phyloP scores from a whole-genome alignment of 2,329 filamentous ascomycete species.

The Lecanosticta acicola region DNA sequence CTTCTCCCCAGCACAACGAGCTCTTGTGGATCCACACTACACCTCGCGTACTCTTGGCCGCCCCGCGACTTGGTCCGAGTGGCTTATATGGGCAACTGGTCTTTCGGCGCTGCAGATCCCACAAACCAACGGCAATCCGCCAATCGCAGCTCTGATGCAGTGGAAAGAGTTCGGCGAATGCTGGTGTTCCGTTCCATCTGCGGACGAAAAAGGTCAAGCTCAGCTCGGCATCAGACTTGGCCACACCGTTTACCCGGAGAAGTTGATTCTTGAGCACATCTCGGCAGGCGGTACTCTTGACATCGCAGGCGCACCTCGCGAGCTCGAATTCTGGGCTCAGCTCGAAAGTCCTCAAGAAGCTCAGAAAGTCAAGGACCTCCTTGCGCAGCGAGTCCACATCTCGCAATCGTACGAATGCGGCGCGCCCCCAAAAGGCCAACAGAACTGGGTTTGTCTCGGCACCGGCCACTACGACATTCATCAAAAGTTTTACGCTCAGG shows the following conservation, averaged over 20 bases:
- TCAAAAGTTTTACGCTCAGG: slow-evolving; percentile 39
- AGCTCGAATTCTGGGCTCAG: slow-evolving; percentile 44
- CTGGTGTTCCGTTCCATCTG: slow-evolving; percentile 64
- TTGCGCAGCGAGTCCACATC: slow-evolving; percentile 5
- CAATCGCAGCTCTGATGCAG: slow-evolving; percentile 50
- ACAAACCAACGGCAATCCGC: background rate
- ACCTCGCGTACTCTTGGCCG: background rate
- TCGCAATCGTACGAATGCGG: slow-evolving; percentile 10
- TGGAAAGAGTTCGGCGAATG: slow-evolving; percentile 83
- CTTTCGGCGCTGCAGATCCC: background rate
- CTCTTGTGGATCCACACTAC: background rate
- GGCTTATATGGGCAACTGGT: background rate
- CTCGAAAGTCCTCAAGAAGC: slow-evolving; percentile 16
- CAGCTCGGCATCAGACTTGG: slow-evolving; percentile 55
- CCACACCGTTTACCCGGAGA: slow-evolving; percentile 34
- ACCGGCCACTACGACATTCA: slow-evolving; percentile 39
- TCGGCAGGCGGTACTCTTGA: slow-evolving; percentile 37
- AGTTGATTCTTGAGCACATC: slow-evolving; percentile 45
- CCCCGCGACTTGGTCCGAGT: background rate
- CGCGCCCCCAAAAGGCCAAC: slow-evolving; percentile 15
- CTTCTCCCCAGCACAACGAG: background rate
- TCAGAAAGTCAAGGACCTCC: slow-evolving; percentile 9
- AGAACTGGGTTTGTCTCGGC: slow-evolving; percentile 38
- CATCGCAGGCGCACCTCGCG: slow-evolving; percentile 37
- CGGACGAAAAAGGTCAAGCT: slow-evolving; percentile 47